Percentiles rank a stretch among this genome's conserved stretches.
Evolutionary conservation across 345 rosid species (phyloP).

Genomic region (Cardamine chenopodiifolia): DNA sequence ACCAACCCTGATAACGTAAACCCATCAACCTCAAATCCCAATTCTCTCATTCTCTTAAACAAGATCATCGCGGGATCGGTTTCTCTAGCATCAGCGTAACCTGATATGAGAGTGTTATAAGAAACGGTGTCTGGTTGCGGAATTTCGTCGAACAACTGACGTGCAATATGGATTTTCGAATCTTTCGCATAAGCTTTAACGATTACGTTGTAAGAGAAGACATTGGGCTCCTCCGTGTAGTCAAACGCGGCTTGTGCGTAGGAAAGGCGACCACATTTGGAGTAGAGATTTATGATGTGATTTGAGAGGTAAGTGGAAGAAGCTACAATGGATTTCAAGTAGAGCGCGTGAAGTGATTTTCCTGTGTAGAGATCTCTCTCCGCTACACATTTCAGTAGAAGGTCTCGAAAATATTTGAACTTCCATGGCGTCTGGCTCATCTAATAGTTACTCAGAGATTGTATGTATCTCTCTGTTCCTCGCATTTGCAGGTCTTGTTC

Average conservation of each 20-base stretch:
- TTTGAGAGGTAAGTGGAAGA: constrained; percentile 84
- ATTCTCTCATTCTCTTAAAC: constrained; percentile 60
- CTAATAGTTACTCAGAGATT: constrained; percentile 36
- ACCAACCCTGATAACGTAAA: constrained; percentile 78
- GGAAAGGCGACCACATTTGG: constrained; percentile 65
- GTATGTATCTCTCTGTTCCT: constrained; percentile 17
- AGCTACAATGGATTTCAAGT: constrained; percentile 65
- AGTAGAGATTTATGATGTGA: constrained; percentile 85
- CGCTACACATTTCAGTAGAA: constrained; percentile 58
- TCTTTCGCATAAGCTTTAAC: constrained; percentile 54
- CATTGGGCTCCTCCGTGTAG: constrained; percentile 55
- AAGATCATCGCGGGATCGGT: constrained; percentile 49
- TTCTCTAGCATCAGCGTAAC: constrained; percentile 65
- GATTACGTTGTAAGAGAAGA: constrained; percentile 81
- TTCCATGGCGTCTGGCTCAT: constrained; percentile 62
- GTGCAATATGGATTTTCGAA: constrained; percentile 54
- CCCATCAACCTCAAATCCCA: constrained; percentile 63
- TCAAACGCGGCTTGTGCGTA: constrained; percentile 58
- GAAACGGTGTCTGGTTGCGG: constrained; percentile 81
- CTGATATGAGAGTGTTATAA: constrained; percentile 74
- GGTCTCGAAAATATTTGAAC: constrained; percentile 51
- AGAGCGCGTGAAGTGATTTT: constrained; percentile 70
- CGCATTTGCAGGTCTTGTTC: constrained; percentile 7
- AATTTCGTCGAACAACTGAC: constrained; percentile 72
- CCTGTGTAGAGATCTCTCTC: constrained; percentile 60